Conservation (phyloP, 345 rosid genomes). For the Garcia nutans region DNA sequence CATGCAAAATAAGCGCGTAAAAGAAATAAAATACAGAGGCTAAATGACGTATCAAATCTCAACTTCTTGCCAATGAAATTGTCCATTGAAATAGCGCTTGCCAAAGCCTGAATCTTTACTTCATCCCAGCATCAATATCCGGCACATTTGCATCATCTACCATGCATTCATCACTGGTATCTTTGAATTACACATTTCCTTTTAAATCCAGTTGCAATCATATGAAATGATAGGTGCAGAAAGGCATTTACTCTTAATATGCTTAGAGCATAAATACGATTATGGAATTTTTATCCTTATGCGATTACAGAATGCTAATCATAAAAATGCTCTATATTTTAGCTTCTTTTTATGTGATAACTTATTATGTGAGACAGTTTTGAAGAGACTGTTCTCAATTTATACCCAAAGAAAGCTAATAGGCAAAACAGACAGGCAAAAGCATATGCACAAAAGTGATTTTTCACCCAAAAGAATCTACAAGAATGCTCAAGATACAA, state of each 20-base stretch:
- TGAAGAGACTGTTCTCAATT: neutral
- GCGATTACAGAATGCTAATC: too few species aligned
- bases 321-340: neutral
- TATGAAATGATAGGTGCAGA: neutral
- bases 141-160: neutral
- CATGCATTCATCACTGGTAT: neutral
- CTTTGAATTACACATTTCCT: too few species aligned
- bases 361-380: neutral
- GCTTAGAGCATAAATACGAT: neutral
- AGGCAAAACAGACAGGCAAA: neutral
- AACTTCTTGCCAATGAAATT: neutral
- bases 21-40: neutral
- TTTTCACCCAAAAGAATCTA: neutral
- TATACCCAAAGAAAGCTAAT: neutral
- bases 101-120: neutral
- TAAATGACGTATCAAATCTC: neutral
- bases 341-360: constrained; percentile 1
- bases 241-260: neutral
- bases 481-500: neutral
- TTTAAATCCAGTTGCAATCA: neutral
- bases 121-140: neutral
- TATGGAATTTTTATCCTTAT: neutral
- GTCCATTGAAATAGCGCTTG: neutral
- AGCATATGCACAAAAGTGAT: neutral
- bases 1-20: neutral